Conservation (phyloP, 1,284 basidiomycete genomes). For the Marasmius fiardii region DNA sequence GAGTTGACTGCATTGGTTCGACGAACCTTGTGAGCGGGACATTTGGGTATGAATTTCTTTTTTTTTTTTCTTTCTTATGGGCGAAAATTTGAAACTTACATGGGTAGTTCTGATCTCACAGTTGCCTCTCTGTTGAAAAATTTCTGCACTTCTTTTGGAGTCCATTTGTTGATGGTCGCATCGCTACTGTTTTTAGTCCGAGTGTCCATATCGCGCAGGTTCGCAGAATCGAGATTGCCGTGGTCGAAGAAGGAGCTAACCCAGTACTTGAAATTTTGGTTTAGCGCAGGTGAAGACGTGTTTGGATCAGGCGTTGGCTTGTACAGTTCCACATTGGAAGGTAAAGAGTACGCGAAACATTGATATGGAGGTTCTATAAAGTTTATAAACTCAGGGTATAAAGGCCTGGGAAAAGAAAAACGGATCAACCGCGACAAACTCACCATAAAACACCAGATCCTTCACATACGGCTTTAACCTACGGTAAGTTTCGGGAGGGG, state of each 20-base stretch:
- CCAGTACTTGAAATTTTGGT: conserved; percentile 11
- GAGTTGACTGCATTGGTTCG: conserved; percentile 4
- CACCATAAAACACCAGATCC: conserved; percentile 28
- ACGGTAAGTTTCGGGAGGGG: conserved; percentile 19
- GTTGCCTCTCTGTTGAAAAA: background rate
- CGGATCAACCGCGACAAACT: background rate
- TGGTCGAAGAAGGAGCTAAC: conserved; percentile 16
- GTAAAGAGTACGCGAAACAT: conserved; percentile 23
- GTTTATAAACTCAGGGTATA: no score
- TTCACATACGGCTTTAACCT: conserved; percentile 24
- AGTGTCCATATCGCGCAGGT: background rate
- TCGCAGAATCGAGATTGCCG: background rate
- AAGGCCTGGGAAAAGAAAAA: no score
- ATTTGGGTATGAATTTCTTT: no score
- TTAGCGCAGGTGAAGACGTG: conserved; percentile 8
- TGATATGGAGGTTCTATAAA: conserved; percentile 26
- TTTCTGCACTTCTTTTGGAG: background rate
- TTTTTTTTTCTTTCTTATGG: no score
- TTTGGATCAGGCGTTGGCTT: conserved; percentile 19
- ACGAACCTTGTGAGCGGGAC: background rate
- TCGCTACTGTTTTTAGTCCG: background rate
- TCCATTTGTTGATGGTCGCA: background rate
- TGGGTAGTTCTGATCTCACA: background rate
- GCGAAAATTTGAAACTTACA: background rate
- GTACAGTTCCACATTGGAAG: conserved; percentile 13